Evolutionary conservation across 495 filamentous ascomycete species (phyloP).

Genomic region (Aspergillus panamensis): DNA sequence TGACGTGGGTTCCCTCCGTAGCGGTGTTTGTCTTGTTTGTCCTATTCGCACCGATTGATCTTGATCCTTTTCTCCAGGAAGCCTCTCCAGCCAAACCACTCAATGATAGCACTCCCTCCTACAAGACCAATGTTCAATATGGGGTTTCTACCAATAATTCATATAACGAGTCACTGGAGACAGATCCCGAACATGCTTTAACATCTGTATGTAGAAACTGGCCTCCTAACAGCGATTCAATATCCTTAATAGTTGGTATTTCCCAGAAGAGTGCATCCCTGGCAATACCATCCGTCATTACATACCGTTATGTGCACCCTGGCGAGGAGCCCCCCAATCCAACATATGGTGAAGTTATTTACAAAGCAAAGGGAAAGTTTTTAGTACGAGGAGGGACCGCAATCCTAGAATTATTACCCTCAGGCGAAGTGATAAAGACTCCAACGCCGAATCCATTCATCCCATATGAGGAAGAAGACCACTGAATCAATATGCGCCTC

Average conservation of each 20-base stretch:
- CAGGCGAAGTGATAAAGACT: not conserved
- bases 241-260: not conserved
- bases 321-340: not conserved
- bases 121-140: not conserved
- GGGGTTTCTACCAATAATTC: not conserved
- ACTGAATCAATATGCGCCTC: not conserved
- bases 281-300: not conserved
- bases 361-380: not conserved
- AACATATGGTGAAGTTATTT: not conserved
- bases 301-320: not conserved
- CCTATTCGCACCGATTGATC: too few species aligned
- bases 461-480: not conserved
- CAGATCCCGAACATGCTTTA: not conserved
- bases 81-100: not conserved
- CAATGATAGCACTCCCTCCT: not conserved
- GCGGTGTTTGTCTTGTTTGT: too few species aligned
- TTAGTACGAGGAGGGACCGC: not conserved
- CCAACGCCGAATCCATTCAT: not conserved
- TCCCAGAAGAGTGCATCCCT: not conserved
- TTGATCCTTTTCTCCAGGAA: too few species aligned
- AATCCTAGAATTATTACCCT: not conserved
- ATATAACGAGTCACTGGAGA: not conserved
- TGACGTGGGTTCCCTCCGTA: too few species aligned
- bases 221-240: not conserved
- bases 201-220: not conserved